These are phyloP conservation scores for Penicillium olsonii DNA, from an alignment of 2,329 filamentous ascomycete genomes.

Conservation along the genomic window DNA sequence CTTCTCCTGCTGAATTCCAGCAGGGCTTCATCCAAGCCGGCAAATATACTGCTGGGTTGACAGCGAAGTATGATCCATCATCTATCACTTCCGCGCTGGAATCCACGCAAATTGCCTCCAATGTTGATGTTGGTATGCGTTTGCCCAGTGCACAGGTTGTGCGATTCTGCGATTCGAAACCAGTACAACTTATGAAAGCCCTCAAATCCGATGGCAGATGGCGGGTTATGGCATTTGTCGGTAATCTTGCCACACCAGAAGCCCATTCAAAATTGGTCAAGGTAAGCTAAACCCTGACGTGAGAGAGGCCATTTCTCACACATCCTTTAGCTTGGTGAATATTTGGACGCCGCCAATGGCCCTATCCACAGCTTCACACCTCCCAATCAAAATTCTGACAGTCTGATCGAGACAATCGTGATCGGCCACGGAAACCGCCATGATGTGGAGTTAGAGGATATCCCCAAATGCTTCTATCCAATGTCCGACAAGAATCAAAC, in stretches of 20 bases:
- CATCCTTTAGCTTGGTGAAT: conserved; percentile 39
- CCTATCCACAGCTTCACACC: conserved; percentile 49
- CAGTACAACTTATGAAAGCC: conserved; percentile 53
- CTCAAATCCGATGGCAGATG: conserved; percentile 56
- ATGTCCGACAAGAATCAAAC: conserved; percentile 57
- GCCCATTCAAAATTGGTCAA: conserved; percentile 36
- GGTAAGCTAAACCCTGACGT: conserved; percentile 29
- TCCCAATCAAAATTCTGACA: conserved; percentile 48
- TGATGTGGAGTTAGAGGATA: conserved; percentile 53
- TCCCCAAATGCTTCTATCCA: conserved; percentile 60
- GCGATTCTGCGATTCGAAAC: conserved; percentile 60
- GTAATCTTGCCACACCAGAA: conserved; percentile 39
- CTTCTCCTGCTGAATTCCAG: conserved; percentile 53
- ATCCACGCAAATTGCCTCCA: conserved; percentile 38
- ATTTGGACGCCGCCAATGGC: conserved; percentile 44
- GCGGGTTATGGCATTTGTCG: conserved; percentile 54
- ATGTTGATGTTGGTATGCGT: conserved; percentile 49
- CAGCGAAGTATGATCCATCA: conserved; percentile 56
- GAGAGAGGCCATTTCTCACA: conserved; percentile 4
- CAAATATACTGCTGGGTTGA: conserved; percentile 62
- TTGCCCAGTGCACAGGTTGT: conserved; percentile 60
- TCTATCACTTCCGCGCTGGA: conserved; percentile 44
- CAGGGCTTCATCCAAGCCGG: conserved; percentile 60
- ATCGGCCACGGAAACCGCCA: conserved; percentile 54
- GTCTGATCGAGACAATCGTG: conserved; percentile 59